Evolutionary conservation across 2,329 filamentous ascomycete species (phyloP), one percentile per base, ranked within the genome.

Genomic region (Harringtonia aguacate): DNA sequence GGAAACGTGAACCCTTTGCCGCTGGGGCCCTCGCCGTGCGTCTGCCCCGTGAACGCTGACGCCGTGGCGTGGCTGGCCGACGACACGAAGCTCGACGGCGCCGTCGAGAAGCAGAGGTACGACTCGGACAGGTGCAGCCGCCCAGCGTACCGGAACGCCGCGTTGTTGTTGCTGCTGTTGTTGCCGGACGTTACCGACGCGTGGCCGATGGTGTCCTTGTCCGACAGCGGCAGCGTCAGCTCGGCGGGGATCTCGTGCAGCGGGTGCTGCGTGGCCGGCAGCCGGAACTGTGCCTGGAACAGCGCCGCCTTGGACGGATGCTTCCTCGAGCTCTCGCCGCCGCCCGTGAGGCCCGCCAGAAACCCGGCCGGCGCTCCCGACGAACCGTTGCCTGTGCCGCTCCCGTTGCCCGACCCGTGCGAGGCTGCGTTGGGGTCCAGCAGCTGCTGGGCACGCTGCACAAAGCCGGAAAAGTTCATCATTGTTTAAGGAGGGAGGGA

Each of bases 191-290:
- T 17, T 18, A 45, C 28, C n/a, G 38, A 36, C 13, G 36, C 12
- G 12, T 8, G 28, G 21, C 38, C 41, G n/a, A 46, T 41, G 8
- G 43, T 49, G 77, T 52, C 50, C 31, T 52, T 52, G 17, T 51
- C 49, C 17, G 49, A 40, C 18, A 40, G 80, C 44, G 83, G 81
- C 47, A 98, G 85, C 45, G 88, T 94, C 48, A 98, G 78, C 69
- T 98, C 92, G 58, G 92, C 89, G 48, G 85, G 88, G 66, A 98
- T 95, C 70, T 98, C 92, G 67, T 94, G 88, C 46, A 97, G 75
- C 45, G 92, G 92, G 50, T 85, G 89, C 66, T 98, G 90, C 33
- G 86, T 84, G 58, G 87, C 80, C 37, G 92, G 92, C 29, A 98
- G 82, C 53, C 92, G 86, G 69, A 98, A 98, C 66, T 98, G 92